Evolutionary conservation across 306 rosid genomes (phyloP).

Genomic region (Quercus berberidifolia): DNA sequence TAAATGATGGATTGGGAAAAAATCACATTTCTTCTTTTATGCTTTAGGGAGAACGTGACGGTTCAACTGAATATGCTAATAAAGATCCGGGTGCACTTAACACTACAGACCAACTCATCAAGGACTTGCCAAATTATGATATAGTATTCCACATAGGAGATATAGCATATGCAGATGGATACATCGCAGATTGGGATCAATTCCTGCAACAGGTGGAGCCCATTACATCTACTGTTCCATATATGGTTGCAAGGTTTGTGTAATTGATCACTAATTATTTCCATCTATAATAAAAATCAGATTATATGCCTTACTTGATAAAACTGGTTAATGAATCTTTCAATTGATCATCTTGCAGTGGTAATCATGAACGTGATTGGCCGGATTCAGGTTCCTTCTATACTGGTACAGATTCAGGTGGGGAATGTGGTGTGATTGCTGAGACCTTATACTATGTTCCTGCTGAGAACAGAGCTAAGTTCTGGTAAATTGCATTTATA

Average conservation of each 20-base stretch:
- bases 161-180: slow-evolving; percentile 77
- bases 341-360: slow-evolving; percentile 45
- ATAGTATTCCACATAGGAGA: slow-evolving; percentile 87
- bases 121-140: slow-evolving; percentile 64
- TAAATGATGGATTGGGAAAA: background rate
- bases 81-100: slow-evolving; percentile 83
- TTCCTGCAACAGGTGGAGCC: slow-evolving; percentile 92
- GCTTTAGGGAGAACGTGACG: slow-evolving; percentile 87
- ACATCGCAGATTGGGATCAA: slow-evolving; percentile 94
- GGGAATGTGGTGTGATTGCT: slow-evolving; percentile 88
- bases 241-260: slow-evolving; percentile 87
- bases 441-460: slow-evolving; percentile 89
- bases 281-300: background rate
- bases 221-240: slow-evolving; percentile 75
- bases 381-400: slow-evolving; percentile 83
- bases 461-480: slow-evolving; percentile 84
- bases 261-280: slow-evolving; percentile 9
- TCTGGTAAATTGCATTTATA: slow-evolving; percentile 46
- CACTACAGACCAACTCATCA: slow-evolving; percentile 77
- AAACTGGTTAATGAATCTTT: slow-evolving; percentile 6
- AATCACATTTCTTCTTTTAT: background rate
- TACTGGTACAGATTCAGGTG: slow-evolving; percentile 69
- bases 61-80: slow-evolving; percentile 70
- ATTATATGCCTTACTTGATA: background rate
- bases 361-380: slow-evolving; percentile 94